Percentiles rank a stretch among this genome's conserved stretches.
Evolutionary conservation across 805 yeast genomes (phyloP).

Genomic region (Wickerhamiella hasegawae): DNA sequence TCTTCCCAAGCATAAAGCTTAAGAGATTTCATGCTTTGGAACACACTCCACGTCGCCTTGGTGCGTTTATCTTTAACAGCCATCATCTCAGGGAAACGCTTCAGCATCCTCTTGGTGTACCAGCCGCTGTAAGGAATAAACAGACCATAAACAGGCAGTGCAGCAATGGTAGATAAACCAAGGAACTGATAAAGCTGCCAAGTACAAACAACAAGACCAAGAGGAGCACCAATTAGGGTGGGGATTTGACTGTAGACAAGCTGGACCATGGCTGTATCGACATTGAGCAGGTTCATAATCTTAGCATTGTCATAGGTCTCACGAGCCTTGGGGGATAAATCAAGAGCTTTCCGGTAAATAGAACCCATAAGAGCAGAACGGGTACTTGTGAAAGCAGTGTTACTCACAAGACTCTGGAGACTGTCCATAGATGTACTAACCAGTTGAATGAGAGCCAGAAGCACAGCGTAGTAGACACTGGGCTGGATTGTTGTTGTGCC

Average conservation of each 20-base stretch:
- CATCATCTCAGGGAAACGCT: slow-evolving; percentile 75
- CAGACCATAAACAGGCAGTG: slow-evolving; percentile 51
- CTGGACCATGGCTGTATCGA: slow-evolving; percentile 54
- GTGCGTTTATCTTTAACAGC: slow-evolving; percentile 61
- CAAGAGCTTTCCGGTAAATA: slow-evolving; percentile 49
- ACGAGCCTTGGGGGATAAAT: slow-evolving; percentile 35
- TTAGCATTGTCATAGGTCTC: slow-evolving; percentile 59
- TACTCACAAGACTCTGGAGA: slow-evolving; percentile 2
- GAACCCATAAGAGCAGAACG: slow-evolving; percentile 36
- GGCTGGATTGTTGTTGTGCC: slow-evolving; percentile 1
- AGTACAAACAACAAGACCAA: slow-evolving; percentile 69
- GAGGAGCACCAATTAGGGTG: slow-evolving; percentile 84
- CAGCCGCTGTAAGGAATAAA: slow-evolving; percentile 72
- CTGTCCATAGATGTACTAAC: slow-evolving; percentile 1
- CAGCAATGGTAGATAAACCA: slow-evolving; percentile 85
- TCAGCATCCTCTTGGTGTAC: slow-evolving; percentile 24
- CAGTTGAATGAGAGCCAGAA: slow-evolving; percentile 5
- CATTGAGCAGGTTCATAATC: slow-evolving; percentile 59
- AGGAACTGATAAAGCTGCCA: slow-evolving; percentile 54
- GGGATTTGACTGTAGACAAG: slow-evolving; percentile 60
- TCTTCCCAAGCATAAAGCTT: slow-evolving; percentile 80
- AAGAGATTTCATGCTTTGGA: slow-evolving; percentile 76
- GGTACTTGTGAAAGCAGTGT: slow-evolving; percentile 3
- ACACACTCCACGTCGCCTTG: slow-evolving; percentile 70
- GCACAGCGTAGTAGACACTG: slow-evolving; percentile 2